Evolutionary conservation across 306 rosid genomes (phyloP).

Genomic region (Crataegus laevigata): DNA sequence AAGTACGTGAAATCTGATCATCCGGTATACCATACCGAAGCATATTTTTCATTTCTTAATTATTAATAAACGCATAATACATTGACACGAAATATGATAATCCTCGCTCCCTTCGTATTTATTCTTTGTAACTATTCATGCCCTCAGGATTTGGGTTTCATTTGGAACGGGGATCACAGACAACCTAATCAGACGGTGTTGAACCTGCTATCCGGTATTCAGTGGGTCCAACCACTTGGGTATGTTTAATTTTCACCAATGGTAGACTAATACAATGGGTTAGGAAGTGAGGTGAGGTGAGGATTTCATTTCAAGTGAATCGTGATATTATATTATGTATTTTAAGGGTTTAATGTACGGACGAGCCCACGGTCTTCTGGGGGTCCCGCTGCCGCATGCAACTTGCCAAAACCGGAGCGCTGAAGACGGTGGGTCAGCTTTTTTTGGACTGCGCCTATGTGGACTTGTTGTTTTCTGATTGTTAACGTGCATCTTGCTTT

Average conservation of each 20-base stretch:
- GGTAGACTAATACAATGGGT: too few species aligned
- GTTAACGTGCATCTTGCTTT: background rate
- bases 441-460: background rate
- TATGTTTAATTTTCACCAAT: background rate
- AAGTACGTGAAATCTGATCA: too few species aligned
- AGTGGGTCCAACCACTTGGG: background rate
- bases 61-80: too few species aligned
- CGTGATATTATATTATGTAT: background rate
- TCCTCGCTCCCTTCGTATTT: too few species aligned
- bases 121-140: too few species aligned
- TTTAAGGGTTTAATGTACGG: slow-evolving; percentile 32
- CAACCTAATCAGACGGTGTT: background rate
- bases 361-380: slow-evolving; percentile 24
- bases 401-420: slow-evolving; percentile 30
- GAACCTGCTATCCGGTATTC: background rate
- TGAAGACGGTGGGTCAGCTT: slow-evolving; percentile 27
- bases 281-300: background rate
- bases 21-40: too few species aligned
- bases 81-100: too few species aligned
- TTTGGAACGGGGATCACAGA: background rate
- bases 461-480: slow-evolving; percentile 7
- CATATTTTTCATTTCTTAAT: too few species aligned
- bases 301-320: background rate
- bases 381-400: slow-evolving; percentile 33
- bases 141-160: background rate